Base-by-base conservation (phyloP, 2,329 filamentous ascomycete species). In the Diaporthe aspalathi region DNA sequence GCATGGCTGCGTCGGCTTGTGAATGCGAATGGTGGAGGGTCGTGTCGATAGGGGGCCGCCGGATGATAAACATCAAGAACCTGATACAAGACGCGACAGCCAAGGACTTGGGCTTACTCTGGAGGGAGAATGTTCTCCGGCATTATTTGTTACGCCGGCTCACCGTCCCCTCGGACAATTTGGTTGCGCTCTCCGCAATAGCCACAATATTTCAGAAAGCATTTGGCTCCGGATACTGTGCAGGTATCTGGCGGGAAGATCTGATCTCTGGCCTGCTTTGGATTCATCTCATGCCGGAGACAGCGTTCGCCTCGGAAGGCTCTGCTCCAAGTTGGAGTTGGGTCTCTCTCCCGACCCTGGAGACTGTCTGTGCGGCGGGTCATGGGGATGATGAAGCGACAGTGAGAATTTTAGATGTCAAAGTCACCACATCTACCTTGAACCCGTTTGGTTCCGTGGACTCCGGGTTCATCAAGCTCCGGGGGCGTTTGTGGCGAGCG, bases 261-360 rank as follows among this genome's bases (percentile, higher is more conserved):
- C 1, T 62, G 7, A 62, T 47, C 27, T 11, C 1, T 47, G 57
- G 57, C 17, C n/a, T 62, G 9, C 24, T 62, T 17, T 62, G 57
- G 57, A 0, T 1, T n/a, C n/a, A n/a, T n/a, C n/a, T n/a, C n/a
- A n/a, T n/a, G n/a, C n/a, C n/a, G n/a, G n/a, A n/a, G n/a, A n/a
- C n/a, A n/a, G n/a, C n/a, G n/a, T n/a, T n/a, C n/a, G n/a, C n/a
- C n/a, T n/a, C n/a, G 2, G 40, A 32, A 0, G 0, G 8, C 17
- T 47, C 57, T 62, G 24, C 40, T 29, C 57, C 57, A 2, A 62
- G 57, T 40, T 62, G 57, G 57, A 62, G 40, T 47, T 62, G 40
- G 57, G 57, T 40, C 20, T 62, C 57, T 14, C 38, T 62, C 9
- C 16, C 38, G 40, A 20, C 1, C 0, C 29, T 62, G 38, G 3